These are phyloP conservation scores for Agastache rugosa DNA, from an alignment of 257 asterid genomes.

Conservation along the genomic window DNA sequence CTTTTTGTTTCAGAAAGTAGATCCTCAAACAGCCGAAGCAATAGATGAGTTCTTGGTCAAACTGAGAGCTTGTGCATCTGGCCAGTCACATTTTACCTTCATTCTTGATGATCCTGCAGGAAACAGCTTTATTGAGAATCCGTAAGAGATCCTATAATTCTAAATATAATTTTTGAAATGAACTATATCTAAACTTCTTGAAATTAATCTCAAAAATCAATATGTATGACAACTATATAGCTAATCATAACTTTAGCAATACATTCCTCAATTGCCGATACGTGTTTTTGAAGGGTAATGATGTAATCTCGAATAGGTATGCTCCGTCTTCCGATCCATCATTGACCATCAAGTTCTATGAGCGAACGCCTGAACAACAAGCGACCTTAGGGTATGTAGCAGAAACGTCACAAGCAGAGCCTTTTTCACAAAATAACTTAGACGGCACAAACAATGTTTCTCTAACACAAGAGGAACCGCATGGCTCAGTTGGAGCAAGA, in stretches of 20 bases:
- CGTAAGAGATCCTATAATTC: slow-evolving; percentile 60
- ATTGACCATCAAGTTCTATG: slow-evolving; percentile 78
- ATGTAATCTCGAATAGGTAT: slow-evolving; percentile 49
- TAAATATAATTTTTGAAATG: not conserved
- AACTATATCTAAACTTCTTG: not conserved
- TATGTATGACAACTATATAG: too few species aligned
- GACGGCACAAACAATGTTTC: slow-evolving; percentile 40
- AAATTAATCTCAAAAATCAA: not conserved
- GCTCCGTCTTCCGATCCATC: slow-evolving; percentile 94
- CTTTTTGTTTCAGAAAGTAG: slow-evolving; percentile 68
- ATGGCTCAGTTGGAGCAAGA: slow-evolving; percentile 91
- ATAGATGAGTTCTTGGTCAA: slow-evolving; percentile 80
- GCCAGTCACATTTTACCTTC: slow-evolving; percentile 69
- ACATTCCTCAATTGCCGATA: too few species aligned
- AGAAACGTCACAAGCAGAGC: slow-evolving; percentile 59
- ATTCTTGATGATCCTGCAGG: slow-evolving; percentile 96
- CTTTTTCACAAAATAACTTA: slow-evolving; percentile 41
- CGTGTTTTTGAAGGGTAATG: not conserved
- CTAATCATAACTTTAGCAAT: too few species aligned
- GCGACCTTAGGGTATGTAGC: slow-evolving; percentile 75
- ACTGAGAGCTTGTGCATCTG: slow-evolving; percentile 82
- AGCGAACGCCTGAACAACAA: slow-evolving; percentile 88
- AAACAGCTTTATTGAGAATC: slow-evolving; percentile 97
- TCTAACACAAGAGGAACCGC: slow-evolving; percentile 61
- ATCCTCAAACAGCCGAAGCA: slow-evolving; percentile 82